phyloP scores from a whole-genome alignment of 2,329 filamentous ascomycete genomes.

The Rhytidhysteron rufulum region DNA sequence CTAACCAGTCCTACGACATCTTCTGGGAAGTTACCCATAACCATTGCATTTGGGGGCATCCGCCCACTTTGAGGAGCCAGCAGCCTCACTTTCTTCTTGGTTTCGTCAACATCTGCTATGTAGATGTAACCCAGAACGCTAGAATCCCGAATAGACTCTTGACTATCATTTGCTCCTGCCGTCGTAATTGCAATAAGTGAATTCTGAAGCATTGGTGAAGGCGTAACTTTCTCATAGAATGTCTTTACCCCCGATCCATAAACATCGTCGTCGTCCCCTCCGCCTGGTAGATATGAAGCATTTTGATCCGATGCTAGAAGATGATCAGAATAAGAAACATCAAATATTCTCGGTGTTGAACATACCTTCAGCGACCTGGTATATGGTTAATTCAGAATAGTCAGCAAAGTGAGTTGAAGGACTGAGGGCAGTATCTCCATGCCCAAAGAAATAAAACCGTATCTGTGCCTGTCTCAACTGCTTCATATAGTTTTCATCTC shows the following conservation, averaged over 20 bases:
- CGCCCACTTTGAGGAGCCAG: conserved; percentile 80
- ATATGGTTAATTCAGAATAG: conserved; percentile 71
- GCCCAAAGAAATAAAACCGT: conserved; percentile 92
- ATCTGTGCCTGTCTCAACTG: conserved; percentile 71
- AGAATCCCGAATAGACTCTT: conserved; percentile 71
- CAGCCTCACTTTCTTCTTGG: conserved; percentile 74
- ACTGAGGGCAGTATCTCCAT: conserved; percentile 64
- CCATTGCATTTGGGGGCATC: conserved; percentile 72
- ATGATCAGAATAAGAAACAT: too few relatives aligned
- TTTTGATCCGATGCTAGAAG: conserved; percentile 6
- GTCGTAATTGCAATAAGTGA: conserved; percentile 82
- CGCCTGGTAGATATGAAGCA: conserved; percentile 35
- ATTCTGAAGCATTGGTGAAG: conserved; percentile 68
- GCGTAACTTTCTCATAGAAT: conserved; percentile 61
- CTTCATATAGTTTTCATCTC: conserved; percentile 71
- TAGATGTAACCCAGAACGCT: conserved; percentile 91
- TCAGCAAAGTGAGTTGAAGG: conserved; percentile 84
- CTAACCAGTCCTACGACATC: conserved; percentile 70
- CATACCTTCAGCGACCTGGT: conserved; percentile 62
- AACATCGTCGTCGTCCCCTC: conserved; percentile 48
- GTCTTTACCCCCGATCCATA: conserved; percentile 33
- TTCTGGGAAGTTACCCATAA: conserved; percentile 86
- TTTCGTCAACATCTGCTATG: conserved; percentile 84
- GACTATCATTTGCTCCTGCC: conserved; percentile 64
- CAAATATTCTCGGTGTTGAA: conserved; percentile 9